A percentile compares a stretch with the other conserved stretches of the same genome.
These are phyloP conservation scores for Leptographium galeiforme DNA, from an alignment of 2,329 filamentous ascomycete genomes.

Conservation along the genomic window DNA sequence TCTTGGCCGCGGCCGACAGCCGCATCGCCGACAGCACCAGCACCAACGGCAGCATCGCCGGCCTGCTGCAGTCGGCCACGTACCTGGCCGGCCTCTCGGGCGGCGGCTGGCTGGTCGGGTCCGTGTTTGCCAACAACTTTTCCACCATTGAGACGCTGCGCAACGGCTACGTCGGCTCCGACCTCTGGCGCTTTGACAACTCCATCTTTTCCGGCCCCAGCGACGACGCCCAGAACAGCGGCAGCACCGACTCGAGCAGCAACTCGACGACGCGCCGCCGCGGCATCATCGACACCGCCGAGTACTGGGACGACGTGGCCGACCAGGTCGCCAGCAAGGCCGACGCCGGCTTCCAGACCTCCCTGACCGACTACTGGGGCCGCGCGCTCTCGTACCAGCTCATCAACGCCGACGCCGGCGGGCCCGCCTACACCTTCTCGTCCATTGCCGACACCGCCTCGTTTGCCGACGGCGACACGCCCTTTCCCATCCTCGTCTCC, in stretches of 20 bases:
- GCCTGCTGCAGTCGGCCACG: constrained; percentile 66
- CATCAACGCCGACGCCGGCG: constrained; percentile 62
- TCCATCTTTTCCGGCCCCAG: constrained; percentile 21
- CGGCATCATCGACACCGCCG: constrained; percentile 15
- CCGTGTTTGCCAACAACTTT: constrained; percentile 74
- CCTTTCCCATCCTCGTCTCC: constrained; percentile 36
- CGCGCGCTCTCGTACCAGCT: constrained; percentile 78
- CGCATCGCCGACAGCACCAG: constrained; percentile 50
- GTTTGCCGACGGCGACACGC: constrained; percentile 28
- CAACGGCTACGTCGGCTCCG: constrained; percentile 21
- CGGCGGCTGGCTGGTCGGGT: constrained; percentile 75
- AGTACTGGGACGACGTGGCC: constrained; percentile 47
- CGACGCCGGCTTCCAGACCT: constrained; percentile 50
- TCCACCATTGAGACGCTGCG: constrained; percentile 49
- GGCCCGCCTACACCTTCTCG: constrained; percentile 67
- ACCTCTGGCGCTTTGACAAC: constrained; percentile 21
- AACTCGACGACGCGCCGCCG: not conserved
- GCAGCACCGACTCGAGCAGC: not conserved
- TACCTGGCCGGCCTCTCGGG: constrained; percentile 74
- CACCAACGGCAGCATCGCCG: constrained; percentile 55
- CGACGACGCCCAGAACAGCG: constrained; percentile 13
- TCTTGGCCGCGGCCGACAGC: constrained; percentile 64
- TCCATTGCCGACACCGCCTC: constrained; percentile 38
- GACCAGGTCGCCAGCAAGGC: constrained; percentile 46
- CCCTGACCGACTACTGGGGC: constrained; percentile 82